Conservation (phyloP, 768 basidiomycete species). For the Crucibulum laeve region DNA sequence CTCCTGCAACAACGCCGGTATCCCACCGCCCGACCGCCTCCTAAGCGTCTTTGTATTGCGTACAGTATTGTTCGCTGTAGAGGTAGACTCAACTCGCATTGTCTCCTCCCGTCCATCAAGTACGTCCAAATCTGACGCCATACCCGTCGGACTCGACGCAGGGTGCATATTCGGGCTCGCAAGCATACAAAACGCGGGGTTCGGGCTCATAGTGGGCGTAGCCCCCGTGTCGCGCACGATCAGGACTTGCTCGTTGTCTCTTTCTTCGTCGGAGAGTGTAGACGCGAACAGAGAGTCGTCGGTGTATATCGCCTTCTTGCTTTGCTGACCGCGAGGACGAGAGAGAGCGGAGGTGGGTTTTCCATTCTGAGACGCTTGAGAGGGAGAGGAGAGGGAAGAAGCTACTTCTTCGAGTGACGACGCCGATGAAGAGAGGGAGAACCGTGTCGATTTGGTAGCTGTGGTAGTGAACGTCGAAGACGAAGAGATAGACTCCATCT, state of each 20-base stretch:
- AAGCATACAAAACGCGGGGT: conserved; percentile 35
- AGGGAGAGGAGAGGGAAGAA: too few relatives aligned
- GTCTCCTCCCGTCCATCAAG: too few relatives aligned
- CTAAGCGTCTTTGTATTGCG: neutral
- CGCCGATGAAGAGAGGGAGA: conserved; percentile 43
- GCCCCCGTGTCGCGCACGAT: conserved; percentile 47
- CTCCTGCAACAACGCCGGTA: conserved; percentile 1
- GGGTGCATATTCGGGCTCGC: conserved; percentile 3
- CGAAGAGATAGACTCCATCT: conserved; percentile 27
- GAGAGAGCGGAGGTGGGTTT: too few relatives aligned
- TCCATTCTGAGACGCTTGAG: too few relatives aligned
- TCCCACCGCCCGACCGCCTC: neutral
- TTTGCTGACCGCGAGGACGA: too few relatives aligned
- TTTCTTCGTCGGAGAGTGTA: conserved; percentile 3
- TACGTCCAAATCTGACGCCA: too few relatives aligned
- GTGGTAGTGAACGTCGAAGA: conserved; percentile 13
- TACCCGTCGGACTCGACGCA: neutral
- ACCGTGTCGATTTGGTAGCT: conserved; percentile 25
- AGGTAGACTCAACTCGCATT: too few relatives aligned
- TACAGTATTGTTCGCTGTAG: too few relatives aligned
- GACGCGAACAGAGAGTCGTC: too few relatives aligned
- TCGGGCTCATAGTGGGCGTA: conserved; percentile 45
- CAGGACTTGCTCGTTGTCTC: conserved; percentile 23
- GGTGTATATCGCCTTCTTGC: too few relatives aligned
- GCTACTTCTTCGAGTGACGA: conserved; percentile 32